Base-by-base conservation (phyloP, 1,284 basidiomycete species). In the Neolentinus lepideus region DNA sequence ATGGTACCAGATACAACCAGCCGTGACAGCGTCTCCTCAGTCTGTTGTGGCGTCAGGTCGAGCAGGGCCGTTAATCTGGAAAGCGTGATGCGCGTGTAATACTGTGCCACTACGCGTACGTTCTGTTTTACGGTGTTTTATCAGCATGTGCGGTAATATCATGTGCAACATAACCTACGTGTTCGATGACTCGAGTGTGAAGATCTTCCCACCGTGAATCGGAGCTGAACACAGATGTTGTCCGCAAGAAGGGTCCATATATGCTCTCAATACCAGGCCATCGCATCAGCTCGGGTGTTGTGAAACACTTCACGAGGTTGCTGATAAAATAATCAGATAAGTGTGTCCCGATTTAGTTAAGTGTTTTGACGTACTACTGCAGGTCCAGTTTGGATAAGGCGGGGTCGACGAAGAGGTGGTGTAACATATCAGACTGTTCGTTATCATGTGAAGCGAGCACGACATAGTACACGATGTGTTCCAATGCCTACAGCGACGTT, bases 261-360 rank as follows among this genome's bases (percentile, higher is more conserved):
- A 98, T 78, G 4, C 77, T 74, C 67, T 94, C 88, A 54, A 99
- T 95, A n/a, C 94, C 93, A 0, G 96, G 94, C 97, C 97, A 99
- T 59, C 96, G 79, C 92, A 98, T 98, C 47, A 99, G 77, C 67
- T 99, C 97, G 45, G 86, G 87, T 1, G 94, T 98, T 12, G 90
- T 90, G 69, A 99, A 99, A 66, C 92, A 96, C 76, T 99, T 99
- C 57, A 97, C 82, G 45, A 99, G 82, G 62, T 97, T 94, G 68
- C 93, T 97, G 56, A 0, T n/a, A n/a, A n/a, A n/a, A 53, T n/a
- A 53, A 51, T 26, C 2, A 50, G 35, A 19, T 61, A 43, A 60
- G 31, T 51, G 21, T 29, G 33, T 56, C 51, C 33, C 12, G 47
- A 9, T 35, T 26, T 51, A 53, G n/a, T 57, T 54, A 35, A 51